phyloP scores from a whole-genome alignment of 2,329 filamentous ascomycete species.

The Pseudogymnoascus sp. region DNA sequence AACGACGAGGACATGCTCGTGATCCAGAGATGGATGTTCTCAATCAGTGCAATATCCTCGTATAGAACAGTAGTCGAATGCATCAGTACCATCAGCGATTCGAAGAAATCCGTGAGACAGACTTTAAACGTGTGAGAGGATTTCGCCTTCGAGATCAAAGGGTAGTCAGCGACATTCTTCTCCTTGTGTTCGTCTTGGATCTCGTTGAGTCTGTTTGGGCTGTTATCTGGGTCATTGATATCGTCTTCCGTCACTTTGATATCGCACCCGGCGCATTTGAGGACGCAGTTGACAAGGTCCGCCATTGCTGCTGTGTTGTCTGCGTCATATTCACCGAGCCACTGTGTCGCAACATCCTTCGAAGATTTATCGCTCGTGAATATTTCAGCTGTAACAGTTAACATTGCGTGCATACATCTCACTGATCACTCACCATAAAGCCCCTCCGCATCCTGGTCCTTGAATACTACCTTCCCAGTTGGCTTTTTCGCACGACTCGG shows the following conservation, averaged over 20 bases:
- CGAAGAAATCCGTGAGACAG: slow-evolving; percentile 70
- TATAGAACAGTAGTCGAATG: slow-evolving; percentile 79
- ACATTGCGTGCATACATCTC: slow-evolving; percentile 14
- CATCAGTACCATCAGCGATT: slow-evolving; percentile 64
- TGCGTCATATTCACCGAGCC: slow-evolving; percentile 49
- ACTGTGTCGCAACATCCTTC: slow-evolving; percentile 50
- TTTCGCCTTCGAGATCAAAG: slow-evolving; percentile 75
- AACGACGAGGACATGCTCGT: slow-evolving; percentile 82
- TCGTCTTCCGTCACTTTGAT: slow-evolving; percentile 72
- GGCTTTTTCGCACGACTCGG: slow-evolving; percentile 25
- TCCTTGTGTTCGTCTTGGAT: slow-evolving; percentile 83
- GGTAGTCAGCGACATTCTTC: slow-evolving; percentile 81
- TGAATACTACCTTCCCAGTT: slow-evolving; percentile 38
- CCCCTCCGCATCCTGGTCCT: slow-evolving; percentile 23
- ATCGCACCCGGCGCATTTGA: slow-evolving; percentile 70
- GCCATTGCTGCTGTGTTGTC: slow-evolving; percentile 48
- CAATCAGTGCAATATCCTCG: slow-evolving; percentile 65
- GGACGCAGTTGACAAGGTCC: slow-evolving; percentile 58
- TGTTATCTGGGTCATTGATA: slow-evolving; percentile 83
- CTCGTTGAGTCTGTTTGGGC: slow-evolving; percentile 66
- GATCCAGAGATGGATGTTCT: slow-evolving; percentile 86
- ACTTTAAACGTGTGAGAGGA: slow-evolving; percentile 70
- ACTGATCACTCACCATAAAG: slow-evolving; percentile 23
- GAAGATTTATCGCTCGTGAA: slow-evolving; percentile 51
- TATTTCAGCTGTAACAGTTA: slow-evolving; percentile 45